Percentiles rank a stretch among this genome's conserved stretches.
phyloP scores from a whole-genome alignment of 345 rosid genomes.

The Anacardium occidentale region DNA sequence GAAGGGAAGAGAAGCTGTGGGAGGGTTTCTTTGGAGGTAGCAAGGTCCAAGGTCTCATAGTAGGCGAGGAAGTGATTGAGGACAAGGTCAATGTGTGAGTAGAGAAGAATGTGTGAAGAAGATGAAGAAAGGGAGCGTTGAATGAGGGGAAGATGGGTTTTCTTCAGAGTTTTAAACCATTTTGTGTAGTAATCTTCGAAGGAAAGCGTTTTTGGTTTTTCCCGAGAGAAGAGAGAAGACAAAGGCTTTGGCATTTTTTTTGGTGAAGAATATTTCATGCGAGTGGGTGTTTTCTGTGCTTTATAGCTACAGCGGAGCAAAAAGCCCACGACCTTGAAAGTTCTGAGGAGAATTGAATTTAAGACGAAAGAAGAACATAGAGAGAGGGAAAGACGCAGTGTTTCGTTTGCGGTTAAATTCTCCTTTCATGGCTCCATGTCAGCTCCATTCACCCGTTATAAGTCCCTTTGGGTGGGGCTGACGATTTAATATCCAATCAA shows the following conservation, averaged over 20 bases:
- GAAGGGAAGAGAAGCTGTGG: constrained; percentile 70
- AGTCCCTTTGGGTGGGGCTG: too few species aligned
- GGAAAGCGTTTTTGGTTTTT: constrained; percentile 42
- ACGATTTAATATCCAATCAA: too few species aligned
- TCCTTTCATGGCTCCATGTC: too few species aligned
- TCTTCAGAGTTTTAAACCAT: constrained; percentile 61
- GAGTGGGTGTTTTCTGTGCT: background rate
- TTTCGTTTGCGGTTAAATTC: too few species aligned
- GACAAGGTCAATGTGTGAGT: constrained; percentile 53
- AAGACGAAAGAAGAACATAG: too few species aligned
- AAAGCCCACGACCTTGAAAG: too few species aligned
- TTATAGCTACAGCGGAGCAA: too few species aligned
- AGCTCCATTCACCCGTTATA: too few species aligned
- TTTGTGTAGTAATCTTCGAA: constrained; percentile 61
- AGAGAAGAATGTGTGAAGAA: constrained; percentile 44
- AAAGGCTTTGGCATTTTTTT: constrained; percentile 43
- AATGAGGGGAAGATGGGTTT: constrained; percentile 69
- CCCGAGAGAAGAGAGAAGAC: constrained; percentile 46
- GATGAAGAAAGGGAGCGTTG: constrained; percentile 51
- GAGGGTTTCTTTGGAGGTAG: constrained; percentile 46
- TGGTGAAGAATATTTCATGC: constrained; percentile 5
- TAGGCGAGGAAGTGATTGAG: constrained; percentile 70
- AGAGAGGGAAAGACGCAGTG: too few species aligned
- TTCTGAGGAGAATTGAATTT: too few species aligned
- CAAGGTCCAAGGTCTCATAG: constrained; percentile 75